phyloP scores from a whole-genome alignment of 768 basidiomycete genomes.

The Tricholoma sp. region DNA sequence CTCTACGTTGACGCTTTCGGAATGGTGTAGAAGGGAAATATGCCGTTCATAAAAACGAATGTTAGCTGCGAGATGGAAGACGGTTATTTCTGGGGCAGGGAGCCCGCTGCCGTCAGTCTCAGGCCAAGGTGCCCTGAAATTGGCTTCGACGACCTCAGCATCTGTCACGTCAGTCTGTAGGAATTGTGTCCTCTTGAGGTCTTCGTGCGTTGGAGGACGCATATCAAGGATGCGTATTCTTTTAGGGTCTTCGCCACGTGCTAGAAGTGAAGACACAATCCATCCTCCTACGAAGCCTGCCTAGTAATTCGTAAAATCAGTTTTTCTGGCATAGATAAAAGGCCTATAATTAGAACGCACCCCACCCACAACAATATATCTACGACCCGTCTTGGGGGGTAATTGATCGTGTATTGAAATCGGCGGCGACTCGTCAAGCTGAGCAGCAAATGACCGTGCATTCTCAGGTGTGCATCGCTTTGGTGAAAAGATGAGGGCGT shows the following conservation, averaged over 20 bases:
- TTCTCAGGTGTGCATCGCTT: constrained; percentile 41
- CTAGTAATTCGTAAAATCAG: constrained; percentile 33
- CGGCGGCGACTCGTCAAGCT: constrained; percentile 28
- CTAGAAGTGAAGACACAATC: constrained; percentile 63
- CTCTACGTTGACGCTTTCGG: constrained; percentile 56
- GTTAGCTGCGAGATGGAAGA: constrained; percentile 74
- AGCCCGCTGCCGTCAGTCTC: constrained; percentile 13
- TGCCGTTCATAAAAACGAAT: constrained; percentile 76
- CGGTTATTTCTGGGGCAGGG: constrained; percentile 41
- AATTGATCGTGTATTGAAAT: constrained; percentile 40
- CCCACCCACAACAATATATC: constrained; percentile 75
- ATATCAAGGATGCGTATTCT: constrained; percentile 66
- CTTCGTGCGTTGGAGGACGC: constrained; percentile 50
- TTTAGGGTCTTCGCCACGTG: constrained; percentile 65
- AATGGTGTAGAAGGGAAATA: constrained; percentile 42
- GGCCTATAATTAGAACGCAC: constrained; percentile 22
- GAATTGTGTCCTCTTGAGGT: constrained; percentile 54
- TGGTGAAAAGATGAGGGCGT: constrained; percentile 46
- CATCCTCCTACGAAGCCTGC: constrained; percentile 75
- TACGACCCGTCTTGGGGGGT: constrained; percentile 64
- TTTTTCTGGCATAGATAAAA: not conserved
- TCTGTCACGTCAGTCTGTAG: constrained; percentile 56
- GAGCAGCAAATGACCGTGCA: constrained; percentile 32
- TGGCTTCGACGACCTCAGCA: constrained; percentile 44
- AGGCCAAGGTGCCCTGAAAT: constrained; percentile 65